A percentile compares a stretch with the other conserved stretches of the same genome.
phyloP scores from a whole-genome alignment of 495 filamentous ascomycete species.

The Lentithecium fluviatile region DNA sequence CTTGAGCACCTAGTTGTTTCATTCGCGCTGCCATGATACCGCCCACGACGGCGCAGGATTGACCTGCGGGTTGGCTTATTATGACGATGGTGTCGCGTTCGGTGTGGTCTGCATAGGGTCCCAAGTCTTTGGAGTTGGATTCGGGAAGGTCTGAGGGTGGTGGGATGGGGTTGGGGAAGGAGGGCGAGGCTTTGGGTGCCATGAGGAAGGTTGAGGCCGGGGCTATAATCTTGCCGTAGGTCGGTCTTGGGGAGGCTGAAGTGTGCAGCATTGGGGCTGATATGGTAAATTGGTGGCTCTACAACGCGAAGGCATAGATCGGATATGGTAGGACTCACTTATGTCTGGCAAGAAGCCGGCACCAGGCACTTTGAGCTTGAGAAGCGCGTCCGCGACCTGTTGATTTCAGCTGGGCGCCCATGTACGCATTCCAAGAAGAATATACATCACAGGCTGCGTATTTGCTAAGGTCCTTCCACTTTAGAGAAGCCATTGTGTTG shows the following conservation, averaged over 20 bases:
- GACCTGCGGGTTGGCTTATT: conserved; percentile 57
- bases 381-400: conserved; percentile 42
- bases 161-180: conserved; percentile 34
- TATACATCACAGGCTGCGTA: conserved; percentile 63
- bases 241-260: conserved; percentile 25
- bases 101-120: conserved; percentile 61
- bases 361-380: conserved; percentile 40
- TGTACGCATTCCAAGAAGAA: background rate
- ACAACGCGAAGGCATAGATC: background rate
- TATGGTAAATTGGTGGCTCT: conserved; percentile 6
- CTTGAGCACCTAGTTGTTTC: conserved; percentile 52
- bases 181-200: conserved; percentile 48
- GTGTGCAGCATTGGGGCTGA: conserved; percentile 19
- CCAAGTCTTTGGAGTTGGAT: conserved; percentile 47
- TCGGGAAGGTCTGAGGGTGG: conserved; percentile 39
- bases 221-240: conserved; percentile 50
- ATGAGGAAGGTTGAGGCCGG: conserved; percentile 66
- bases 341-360: conserved; percentile 61
- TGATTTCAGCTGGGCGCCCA: background rate
- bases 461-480: conserved; percentile 15
- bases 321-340: conserved; percentile 42
- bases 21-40: conserved; percentile 68
- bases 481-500: background rate
- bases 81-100: conserved; percentile 56
- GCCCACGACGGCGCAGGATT: conserved; percentile 63